Base-by-base conservation (phyloP, 75 land plant species). In the Cunninghamia lanceolata region DNA sequence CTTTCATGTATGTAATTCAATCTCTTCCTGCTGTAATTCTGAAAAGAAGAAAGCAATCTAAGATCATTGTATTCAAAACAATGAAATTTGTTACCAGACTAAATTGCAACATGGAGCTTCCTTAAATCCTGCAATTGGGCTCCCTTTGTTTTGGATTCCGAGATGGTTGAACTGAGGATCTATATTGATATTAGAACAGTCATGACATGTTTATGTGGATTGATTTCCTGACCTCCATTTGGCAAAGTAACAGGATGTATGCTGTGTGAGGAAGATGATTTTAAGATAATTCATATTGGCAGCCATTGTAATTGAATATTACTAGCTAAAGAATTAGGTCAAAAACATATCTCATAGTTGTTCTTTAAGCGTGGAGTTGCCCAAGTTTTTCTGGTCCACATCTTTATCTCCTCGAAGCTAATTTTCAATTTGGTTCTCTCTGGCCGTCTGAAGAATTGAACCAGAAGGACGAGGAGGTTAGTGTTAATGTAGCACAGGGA, bases 1-100 rank as follows among this genome's bases (percentile, higher is more conserved):
- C 77, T 96, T 76, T 90, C 98, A 5, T 90, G 96, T 95, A 89
- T 87, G 95, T 42, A 39, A 80, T 80, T 28, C 50, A 3, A 28
- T 80, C 82, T 42, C 46, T 52, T 42, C 45, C 42, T 80, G 4
- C 71, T 63, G 28, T 70, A 0, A 45, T 82, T 73, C 76, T 63
- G 68, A 63, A 63, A 63, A 63, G 5, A 63, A 50, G 52, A 21
- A 63, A 25, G 8, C 25, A 63, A 25, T 63, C n/a, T 63, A 25
- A 25, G 2, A 8, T n/a, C 68, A 19, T 38, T 40, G 38, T 38
- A 11, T 75, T 34, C 3, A 35, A 74, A 36, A 34, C 1, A 35
- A 34, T 74, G 39, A 34, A 74, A 74, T 34, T 15, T 13, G 36
- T 74, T 38, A 19, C 25, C 38, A 38, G 16, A 76, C 4, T 19